Base-by-base conservation (phyloP, 2,329 filamentous ascomycete genomes). In the Rhynchosporium agropyri region DNA sequence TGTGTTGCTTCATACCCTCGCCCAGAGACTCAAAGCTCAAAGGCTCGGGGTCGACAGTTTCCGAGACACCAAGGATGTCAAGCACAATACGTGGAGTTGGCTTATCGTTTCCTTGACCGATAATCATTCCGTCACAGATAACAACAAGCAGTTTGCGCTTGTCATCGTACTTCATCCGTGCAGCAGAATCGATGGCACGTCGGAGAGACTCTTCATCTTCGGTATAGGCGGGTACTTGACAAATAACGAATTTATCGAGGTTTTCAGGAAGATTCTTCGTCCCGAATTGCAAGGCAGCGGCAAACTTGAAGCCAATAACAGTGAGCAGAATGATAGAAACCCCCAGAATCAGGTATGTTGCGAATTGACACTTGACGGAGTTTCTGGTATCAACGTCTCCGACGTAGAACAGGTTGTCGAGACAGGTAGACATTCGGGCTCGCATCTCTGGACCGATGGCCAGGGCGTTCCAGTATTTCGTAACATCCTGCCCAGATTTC, bases 111-210 rank as follows among this genome's bases (percentile, higher is more conserved):
- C 95, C 95, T 79, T 97, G 93, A 72, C 95, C 95, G 69, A 99
- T 96, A 80, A 99, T 99, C 94, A 99, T 98, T 78, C 95, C 95
- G 74, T 99, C 95, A 73, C 95, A 99, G 67, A 99, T 83, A 65
- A 99, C 83, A 68, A 97, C 87, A 31, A 99, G 81, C 12, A 99
- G 83, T 81, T 99, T 99, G 73, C 95, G 91, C 81, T 99, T 99
- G 75, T 99, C 94, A 73, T 99, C 95, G 74, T 99, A 99, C 69
- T 88, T 88, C 92, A 97, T 97, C 65, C 92, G 85, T 33, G 95
- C 93, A 63, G 92, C 90, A 0, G 95, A 99, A 76, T 99, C 95
- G 71, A 99, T 97, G 63, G 95, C 95, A 81, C 94, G 93, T 61
- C 95, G 92, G 31, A 99, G 83, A 42, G 94, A 98, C 0, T 99